Base-by-base conservation (phyloP, 345 rosid species). In the Brassica carinata region DNA sequence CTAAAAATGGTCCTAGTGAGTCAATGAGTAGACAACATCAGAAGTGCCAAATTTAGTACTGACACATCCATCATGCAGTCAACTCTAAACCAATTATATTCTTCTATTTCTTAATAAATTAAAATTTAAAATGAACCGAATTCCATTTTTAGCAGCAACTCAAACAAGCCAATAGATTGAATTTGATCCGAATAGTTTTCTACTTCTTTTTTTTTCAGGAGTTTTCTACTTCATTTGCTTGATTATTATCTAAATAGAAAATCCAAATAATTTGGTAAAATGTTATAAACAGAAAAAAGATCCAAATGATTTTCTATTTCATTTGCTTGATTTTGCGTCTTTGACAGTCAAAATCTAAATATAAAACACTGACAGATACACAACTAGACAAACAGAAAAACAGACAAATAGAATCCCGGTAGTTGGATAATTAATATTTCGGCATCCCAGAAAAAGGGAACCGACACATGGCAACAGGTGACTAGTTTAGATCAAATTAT, bases 11-110 rank as follows among this genome's bases (percentile, higher is more conserved):
- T 81, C 81, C 73, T 64, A 66, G 18, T 14, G 77, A 81, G 84
- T 72, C 77, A 81, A 76, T 81, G 77, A 77, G 61, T 67, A 81
- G 84, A 81, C 74, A 81, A 67, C 78, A 81, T 77, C 65, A 77
- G 71, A 81, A 72, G 66, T 71, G 81, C 74, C 81, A 72, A 81
- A 77, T 81, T 75, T 81, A 81, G 81, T 76, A 72, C 84, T 81
- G 81, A 76, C 84, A 81, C 69, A 76, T 51, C 84, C 43, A 76
- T 72, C 77, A 8, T 59, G 23, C 80, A 77, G 67, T 71, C 83
- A 64, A 62, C 79, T 71, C 71, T 63, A 18, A 69, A 67, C 75
- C 69, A n/a, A 59, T 30, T 31, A 29, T 6, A 30, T 65, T 69
- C 59, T 33, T 58, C 61, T 34, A 33, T 57, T 36, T 55, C 48